Percentiles rank a stretch among this genome's conserved stretches.
Conservation (phyloP, 768 basidiomycete genomes). For the Mycena vitilis region DNA sequence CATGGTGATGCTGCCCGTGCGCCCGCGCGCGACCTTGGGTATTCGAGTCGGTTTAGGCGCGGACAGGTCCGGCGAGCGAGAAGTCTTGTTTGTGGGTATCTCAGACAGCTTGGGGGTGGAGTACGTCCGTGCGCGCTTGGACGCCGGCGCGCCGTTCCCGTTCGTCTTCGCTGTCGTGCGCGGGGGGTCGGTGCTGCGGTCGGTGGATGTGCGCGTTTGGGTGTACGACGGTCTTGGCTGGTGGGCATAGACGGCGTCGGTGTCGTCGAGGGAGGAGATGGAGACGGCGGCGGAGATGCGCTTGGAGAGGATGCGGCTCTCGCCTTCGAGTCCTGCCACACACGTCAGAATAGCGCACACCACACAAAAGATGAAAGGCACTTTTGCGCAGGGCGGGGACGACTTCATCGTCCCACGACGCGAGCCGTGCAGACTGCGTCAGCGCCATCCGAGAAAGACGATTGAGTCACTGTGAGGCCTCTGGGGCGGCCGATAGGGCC, state of each 20-base stretch:
- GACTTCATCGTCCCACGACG: conserved; percentile 66
- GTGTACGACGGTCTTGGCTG: conserved; percentile 46
- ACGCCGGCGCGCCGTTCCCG: conserved; percentile 46
- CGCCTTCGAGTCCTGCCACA: conserved; percentile 76
- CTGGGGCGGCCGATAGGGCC: conserved; percentile 16
- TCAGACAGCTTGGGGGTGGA: conserved; percentile 70
- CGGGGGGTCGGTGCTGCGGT: conserved; percentile 44
- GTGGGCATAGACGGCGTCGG: conserved; percentile 56
- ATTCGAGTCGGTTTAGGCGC: conserved; percentile 63
- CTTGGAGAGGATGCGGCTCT: conserved; percentile 81
- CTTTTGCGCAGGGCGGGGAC: conserved; percentile 69
- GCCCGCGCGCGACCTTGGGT: conserved; percentile 52
- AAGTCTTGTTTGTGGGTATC: conserved; percentile 43
- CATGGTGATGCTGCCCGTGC: conserved; percentile 33
- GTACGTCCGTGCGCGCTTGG: conserved; percentile 70
- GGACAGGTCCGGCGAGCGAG: conserved; percentile 55
- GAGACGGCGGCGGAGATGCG: conserved; percentile 80
- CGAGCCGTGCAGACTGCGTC: conserved; percentile 29
- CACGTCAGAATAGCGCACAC: conserved; percentile 28
- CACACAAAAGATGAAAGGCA: conserved; percentile 38
- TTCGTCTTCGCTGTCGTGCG: conserved; percentile 36
- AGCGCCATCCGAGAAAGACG: conserved; percentile 22
- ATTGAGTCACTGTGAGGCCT: conserved; percentile 8
- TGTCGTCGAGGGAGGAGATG: conserved; percentile 66
- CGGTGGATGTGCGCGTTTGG: conserved; percentile 40